phyloP scores from a whole-genome alignment of 495 filamentous ascomycete genomes.

The Elaphomyces granulatus region DNA sequence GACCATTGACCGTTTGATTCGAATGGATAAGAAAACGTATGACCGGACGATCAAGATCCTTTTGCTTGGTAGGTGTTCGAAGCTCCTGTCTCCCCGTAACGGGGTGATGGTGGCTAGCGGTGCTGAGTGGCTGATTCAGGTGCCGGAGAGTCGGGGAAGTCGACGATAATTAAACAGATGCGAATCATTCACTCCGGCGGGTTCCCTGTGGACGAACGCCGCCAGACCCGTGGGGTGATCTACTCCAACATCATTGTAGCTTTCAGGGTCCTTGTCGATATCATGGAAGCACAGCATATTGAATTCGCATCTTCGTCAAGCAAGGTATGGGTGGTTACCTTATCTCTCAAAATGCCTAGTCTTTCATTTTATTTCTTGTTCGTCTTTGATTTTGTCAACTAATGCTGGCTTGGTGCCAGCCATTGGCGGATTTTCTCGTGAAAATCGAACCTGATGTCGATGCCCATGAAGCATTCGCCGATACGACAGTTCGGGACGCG shows the following conservation, averaged over 20 bases:
- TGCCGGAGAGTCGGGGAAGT: constrained; percentile 95
- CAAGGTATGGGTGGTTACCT: constrained; percentile 51
- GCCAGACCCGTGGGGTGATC: constrained; percentile 87
- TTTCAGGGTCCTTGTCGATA: constrained; percentile 79
- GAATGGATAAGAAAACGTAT: constrained; percentile 69
- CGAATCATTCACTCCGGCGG: constrained; percentile 91
- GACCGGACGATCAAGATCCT: constrained; percentile 71
- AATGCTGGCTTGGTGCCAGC: constrained; percentile 14
- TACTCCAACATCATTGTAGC: constrained; percentile 85
- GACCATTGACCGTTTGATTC: constrained; percentile 64
- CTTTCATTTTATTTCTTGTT: background rate
- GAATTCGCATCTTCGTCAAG: constrained; percentile 63
- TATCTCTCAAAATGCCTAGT: no score
- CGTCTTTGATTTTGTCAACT: no score
- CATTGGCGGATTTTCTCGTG: constrained; percentile 22
- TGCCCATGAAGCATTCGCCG: constrained; percentile 55
- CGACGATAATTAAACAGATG: constrained; percentile 98
- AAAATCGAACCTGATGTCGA: constrained; percentile 57
- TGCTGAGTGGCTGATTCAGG: constrained; percentile 33
- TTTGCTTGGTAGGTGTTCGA: constrained; percentile 49
- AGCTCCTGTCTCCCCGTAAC: background rate
- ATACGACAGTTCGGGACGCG: constrained; percentile 49
- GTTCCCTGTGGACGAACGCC: constrained; percentile 79
- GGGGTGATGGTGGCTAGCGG: background rate
- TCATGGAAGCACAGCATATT: constrained; percentile 78